phyloP scores from a whole-genome alignment of 2,329 filamentous ascomycete genomes.

The Fusarium sp. region DNA sequence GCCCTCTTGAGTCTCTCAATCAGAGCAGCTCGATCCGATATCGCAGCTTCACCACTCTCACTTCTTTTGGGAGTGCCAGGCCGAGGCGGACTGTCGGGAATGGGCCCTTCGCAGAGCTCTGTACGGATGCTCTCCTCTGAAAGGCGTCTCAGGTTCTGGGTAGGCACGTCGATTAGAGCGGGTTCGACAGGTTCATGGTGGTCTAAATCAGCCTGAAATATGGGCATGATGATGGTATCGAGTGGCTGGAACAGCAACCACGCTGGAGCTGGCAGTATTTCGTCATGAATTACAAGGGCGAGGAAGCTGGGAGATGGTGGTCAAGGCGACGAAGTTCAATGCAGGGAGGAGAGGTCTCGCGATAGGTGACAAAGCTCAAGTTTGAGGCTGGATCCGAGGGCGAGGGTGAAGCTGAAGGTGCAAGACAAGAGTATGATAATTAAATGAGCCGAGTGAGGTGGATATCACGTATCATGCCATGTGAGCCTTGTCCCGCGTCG shows the following conservation, averaged over 20 bases:
- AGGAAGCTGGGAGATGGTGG: conserved; percentile 1
- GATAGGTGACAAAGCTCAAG: not conserved
- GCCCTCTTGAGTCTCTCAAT: conserved; percentile 87
- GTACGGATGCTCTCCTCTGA: conserved; percentile 73
- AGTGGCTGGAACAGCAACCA: conserved; percentile 51
- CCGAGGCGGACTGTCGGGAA: conserved; percentile 57
- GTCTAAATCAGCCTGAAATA: conserved; percentile 66
- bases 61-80: conserved; percentile 37
- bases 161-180: conserved; percentile 30
- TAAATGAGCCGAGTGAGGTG: conserved; percentile 32
- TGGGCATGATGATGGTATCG: conserved; percentile 61
- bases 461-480: conserved; percentile 44
- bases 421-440: conserved; percentile 13
- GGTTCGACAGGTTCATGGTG: conserved; percentile 47
- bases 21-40: conserved; percentile 77
- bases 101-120: conserved; percentile 70
- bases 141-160: conserved; percentile 46
- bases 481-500: conserved; percentile 2
- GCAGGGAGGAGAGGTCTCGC: conserved; percentile 20
- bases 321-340: conserved; percentile 10
- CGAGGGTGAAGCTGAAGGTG: not conserved
- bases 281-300: conserved; percentile 39
- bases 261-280: conserved; percentile 21
- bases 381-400: not conserved
- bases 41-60: conserved; percentile 48